Conservation (phyloP, 2,329 filamentous ascomycete genomes). For the Diaporthe citriasiana region DNA sequence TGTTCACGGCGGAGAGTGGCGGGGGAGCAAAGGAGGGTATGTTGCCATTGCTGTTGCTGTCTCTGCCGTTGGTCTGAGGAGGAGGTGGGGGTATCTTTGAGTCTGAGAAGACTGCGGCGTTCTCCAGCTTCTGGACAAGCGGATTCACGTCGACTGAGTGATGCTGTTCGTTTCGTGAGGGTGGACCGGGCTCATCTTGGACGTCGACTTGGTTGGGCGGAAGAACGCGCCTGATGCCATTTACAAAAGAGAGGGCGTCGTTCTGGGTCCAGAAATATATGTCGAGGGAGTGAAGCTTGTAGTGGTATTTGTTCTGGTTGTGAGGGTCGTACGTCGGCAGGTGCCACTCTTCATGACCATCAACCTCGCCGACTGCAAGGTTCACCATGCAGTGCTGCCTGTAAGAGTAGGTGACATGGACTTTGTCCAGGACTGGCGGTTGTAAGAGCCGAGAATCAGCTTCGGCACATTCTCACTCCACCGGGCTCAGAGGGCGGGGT, state of each 20-base stretch:
- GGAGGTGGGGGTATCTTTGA: constrained; percentile 56
- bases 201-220: constrained; percentile 73
- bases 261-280: constrained; percentile 84
- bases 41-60: constrained; percentile 43
- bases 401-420: constrained; percentile 78
- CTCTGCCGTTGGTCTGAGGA: constrained; percentile 34
- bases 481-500: constrained; percentile 36
- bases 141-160: constrained; percentile 69
- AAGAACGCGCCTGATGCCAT: constrained; percentile 75
- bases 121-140: constrained; percentile 81
- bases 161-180: constrained; percentile 54
- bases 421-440: constrained; percentile 73
- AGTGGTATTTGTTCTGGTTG: constrained; percentile 84
- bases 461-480: constrained; percentile 9
- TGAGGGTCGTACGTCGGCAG: constrained; percentile 79
- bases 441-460: constrained; percentile 43
- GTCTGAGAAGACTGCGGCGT: constrained; percentile 76
- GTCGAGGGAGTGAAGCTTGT: constrained; percentile 81
- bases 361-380: constrained; percentile 70
- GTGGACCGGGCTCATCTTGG: constrained; percentile 72
- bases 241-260: constrained; percentile 79
- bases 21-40: constrained; percentile 57
- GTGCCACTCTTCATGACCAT: constrained; percentile 77
- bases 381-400: constrained; percentile 80
- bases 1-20: constrained; percentile 54